Evolutionary conservation across 106 monocot species (phyloP).

Genomic region (Platanthera zijinensis): DNA sequence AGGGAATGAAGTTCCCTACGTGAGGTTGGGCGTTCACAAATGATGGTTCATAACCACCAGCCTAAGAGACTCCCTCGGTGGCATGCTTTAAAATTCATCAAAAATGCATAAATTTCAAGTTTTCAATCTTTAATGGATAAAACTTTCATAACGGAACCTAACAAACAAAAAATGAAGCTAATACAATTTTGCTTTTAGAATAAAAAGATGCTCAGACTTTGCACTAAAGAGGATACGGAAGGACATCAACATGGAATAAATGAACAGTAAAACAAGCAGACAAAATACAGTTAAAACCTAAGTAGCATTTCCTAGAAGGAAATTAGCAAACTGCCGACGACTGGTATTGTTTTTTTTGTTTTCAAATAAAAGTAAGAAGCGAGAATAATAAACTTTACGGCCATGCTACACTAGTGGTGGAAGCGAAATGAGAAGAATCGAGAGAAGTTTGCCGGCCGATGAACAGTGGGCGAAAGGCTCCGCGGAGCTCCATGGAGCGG

Average conservation of each 20-base stretch:
- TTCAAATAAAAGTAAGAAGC: not conserved
- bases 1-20: no score
- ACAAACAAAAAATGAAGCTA: not conserved
- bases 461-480: not conserved
- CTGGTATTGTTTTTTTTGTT: no score
- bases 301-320: not conserved
- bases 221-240: not conserved
- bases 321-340: not conserved
- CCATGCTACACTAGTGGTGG: slow-evolving; percentile 2
- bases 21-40: no score
- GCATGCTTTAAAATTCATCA: no score
- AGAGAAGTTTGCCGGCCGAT: not conserved
- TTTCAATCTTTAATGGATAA: no score
- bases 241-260: not conserved
- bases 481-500: slow-evolving; percentile 16
- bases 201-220: not conserved
- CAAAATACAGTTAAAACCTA: not conserved
- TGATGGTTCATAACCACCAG: no score
- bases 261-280: not conserved
- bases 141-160: not conserved
- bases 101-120: no score
- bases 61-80: no score
- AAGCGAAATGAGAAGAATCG: not conserved
- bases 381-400: slow-evolving; percentile 5
- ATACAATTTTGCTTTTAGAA: not conserved